phyloP scores from a whole-genome alignment of 1,139 yeast genomes.

The Zygosaccharomyces sapae region DNA sequence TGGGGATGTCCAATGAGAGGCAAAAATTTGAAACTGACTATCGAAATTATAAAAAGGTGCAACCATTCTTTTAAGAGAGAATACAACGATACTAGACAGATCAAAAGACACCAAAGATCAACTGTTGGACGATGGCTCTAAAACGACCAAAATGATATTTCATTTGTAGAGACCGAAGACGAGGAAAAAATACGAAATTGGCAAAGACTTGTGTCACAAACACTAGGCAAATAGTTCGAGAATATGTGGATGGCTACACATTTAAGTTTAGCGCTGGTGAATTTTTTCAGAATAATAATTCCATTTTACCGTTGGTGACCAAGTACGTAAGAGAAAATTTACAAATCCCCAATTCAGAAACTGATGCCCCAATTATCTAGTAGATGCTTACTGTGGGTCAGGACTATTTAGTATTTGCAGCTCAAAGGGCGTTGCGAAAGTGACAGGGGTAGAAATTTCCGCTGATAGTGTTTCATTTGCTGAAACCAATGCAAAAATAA shows the following conservation, averaged over 20 bases:
- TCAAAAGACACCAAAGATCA: constrained; percentile 35
- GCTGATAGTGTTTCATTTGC: constrained; percentile 92
- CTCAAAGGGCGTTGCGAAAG: constrained; percentile 70
- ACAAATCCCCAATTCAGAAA: constrained; percentile 45
- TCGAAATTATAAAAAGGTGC: constrained; percentile 71
- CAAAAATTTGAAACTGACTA: constrained; percentile 47
- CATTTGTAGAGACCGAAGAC: constrained; percentile 29
- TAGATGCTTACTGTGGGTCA: constrained; percentile 97
- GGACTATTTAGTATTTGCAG: constrained; percentile 90
- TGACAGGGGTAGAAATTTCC: constrained; percentile 91
- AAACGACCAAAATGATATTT: constrained; percentile 40
- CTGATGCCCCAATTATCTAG: constrained; percentile 51
- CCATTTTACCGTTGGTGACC: constrained; percentile 80
- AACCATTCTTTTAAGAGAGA: constrained; percentile 78
- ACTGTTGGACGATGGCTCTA: constrained; percentile 43
- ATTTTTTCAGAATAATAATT: constrained; percentile 92
- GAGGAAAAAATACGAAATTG: constrained; percentile 28
- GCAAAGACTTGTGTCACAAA: constrained; percentile 53
- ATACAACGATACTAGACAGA: constrained; percentile 44
- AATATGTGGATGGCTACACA: constrained; percentile 64
- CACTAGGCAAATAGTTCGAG: constrained; percentile 74
- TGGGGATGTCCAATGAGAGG: constrained; percentile 73
- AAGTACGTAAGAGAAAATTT: constrained; percentile 72
- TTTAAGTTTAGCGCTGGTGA: constrained; percentile 92
- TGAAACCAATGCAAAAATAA: constrained; percentile 72